A percentile compares a stretch with the other conserved stretches of the same genome.
Evolutionary conservation across 75 land plant species (phyloP).

Genomic region (Pinus taeda): DNA sequence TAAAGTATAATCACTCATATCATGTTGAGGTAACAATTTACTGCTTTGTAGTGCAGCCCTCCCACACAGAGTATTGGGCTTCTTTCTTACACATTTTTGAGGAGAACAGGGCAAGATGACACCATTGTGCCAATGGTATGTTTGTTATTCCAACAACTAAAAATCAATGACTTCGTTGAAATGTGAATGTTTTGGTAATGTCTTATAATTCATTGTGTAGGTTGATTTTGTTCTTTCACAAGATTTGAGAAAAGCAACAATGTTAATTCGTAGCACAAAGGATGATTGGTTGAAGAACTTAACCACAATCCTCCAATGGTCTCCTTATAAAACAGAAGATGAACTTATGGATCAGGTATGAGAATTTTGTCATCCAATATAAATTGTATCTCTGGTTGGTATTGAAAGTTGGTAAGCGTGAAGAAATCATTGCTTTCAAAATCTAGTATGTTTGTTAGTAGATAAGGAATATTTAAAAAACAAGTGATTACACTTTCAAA

Average conservation of each 20-base stretch:
- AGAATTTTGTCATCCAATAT: neutral
- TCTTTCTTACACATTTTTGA: constrained; percentile 84
- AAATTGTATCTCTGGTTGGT: neutral
- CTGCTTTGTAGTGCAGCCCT: constrained; percentile 12
- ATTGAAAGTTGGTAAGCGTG: neutral
- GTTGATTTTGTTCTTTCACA: constrained; percentile 49
- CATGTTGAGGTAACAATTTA: neutral
- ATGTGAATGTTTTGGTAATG: neutral
- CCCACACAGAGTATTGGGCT: constrained; percentile 79
- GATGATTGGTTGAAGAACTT: constrained; percentile 54
- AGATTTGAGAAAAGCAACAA: constrained; percentile 20
- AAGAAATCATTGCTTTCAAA: neutral
- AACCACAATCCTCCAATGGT: constrained; percentile 56
- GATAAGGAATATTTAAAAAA: neutral
- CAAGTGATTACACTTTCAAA: too few species aligned
- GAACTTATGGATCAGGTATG: constrained; percentile 33
- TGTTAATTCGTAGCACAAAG: constrained; percentile 26
- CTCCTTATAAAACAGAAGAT: constrained; percentile 56
- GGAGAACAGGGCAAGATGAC: constrained; percentile 61
- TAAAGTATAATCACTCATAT: neutral
- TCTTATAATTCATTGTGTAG: constrained; percentile 32
- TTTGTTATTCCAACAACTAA: constrained; percentile 5
- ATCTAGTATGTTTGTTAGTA: neutral
- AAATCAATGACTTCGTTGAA: neutral
- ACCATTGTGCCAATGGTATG: constrained; percentile 84